These are phyloP conservation scores for Penicillium daleae DNA, from an alignment of 495 filamentous ascomycete species.

Conservation along the genomic window DNA sequence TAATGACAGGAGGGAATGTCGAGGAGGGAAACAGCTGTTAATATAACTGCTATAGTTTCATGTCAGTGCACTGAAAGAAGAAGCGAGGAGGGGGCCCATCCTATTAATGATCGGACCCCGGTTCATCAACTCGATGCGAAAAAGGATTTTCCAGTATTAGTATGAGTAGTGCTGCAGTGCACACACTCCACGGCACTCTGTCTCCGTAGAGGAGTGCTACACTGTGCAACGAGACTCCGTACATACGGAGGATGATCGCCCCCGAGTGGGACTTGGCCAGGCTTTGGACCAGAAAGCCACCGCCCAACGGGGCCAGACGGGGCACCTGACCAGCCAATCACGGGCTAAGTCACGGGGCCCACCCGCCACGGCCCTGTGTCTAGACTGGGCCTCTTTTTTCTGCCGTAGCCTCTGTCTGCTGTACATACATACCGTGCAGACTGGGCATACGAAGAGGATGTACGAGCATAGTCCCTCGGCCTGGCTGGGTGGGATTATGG, in stretches of 20 bases:
- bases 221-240: background rate
- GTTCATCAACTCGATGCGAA: slow-evolving; percentile 34
- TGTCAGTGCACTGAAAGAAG: background rate
- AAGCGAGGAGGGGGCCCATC: background rate
- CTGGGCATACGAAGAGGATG: background rate
- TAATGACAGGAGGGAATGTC: slow-evolving; percentile 12
- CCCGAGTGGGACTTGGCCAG: slow-evolving; percentile 25
- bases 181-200: no score
- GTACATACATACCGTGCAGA: slow-evolving; percentile 2
- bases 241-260: slow-evolving; percentile 26
- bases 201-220: no score
- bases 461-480: background rate
- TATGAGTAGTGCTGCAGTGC: no score
- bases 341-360: slow-evolving; percentile 2
- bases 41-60: background rate
- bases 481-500: no score
- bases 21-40: slow-evolving; percentile 3
- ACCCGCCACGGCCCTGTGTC: slow-evolving; percentile 6
- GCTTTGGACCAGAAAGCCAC: slow-evolving; percentile 5
- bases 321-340: background rate
- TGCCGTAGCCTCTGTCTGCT: background rate
- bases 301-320: background rate
- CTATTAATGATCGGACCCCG: background rate
- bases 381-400: slow-evolving; percentile 2
- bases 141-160: no score